A percentile compares a stretch with the other conserved stretches of the same genome.
These are phyloP conservation scores for Actinomortierella wolfii DNA, from an alignment of 371 early-diverging fungal genomes.

Conservation along the genomic window DNA sequence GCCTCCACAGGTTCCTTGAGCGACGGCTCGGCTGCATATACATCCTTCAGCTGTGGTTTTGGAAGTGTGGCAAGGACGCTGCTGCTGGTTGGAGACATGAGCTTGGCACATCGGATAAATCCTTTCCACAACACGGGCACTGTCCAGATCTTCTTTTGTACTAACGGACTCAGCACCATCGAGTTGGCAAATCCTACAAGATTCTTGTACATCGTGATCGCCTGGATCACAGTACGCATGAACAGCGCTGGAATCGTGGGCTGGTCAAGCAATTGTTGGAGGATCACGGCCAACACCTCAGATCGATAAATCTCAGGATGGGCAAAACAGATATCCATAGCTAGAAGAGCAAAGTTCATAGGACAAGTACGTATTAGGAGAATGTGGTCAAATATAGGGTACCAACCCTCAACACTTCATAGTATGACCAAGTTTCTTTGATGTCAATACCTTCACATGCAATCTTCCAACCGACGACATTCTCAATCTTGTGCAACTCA, in stretches of 20 bases:
- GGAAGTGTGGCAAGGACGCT: conserved; percentile 63
- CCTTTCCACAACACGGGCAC: conserved; percentile 78
- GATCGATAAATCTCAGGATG: conserved; percentile 67
- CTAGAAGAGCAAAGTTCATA: conserved; percentile 35
- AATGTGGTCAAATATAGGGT: background rate
- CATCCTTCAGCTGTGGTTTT: conserved; percentile 61
- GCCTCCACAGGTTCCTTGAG: conserved; percentile 56
- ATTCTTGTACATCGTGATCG: conserved; percentile 64
- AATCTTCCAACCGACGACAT: conserved; percentile 55
- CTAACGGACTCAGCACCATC: conserved; percentile 62
- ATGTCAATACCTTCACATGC: conserved; percentile 56
- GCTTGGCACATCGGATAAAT: conserved; percentile 71
- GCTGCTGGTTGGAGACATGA: conserved; percentile 56
- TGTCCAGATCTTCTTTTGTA: conserved; percentile 72
- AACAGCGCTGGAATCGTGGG: conserved; percentile 69
- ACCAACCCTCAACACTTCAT: background rate
- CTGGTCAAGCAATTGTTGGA: conserved; percentile 69
- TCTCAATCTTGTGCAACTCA: conserved; percentile 61
- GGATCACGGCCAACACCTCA: conserved; percentile 66
- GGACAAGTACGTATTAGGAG: background rate
- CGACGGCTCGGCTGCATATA: conserved; percentile 54
- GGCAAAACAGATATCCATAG: conserved; percentile 72
- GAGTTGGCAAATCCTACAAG: conserved; percentile 60
- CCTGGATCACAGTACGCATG: conserved; percentile 81
- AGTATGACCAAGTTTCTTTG: conserved; percentile 41